Conservation (phyloP, 805 yeast genomes). For the Metschnikowia similis region DNA sequence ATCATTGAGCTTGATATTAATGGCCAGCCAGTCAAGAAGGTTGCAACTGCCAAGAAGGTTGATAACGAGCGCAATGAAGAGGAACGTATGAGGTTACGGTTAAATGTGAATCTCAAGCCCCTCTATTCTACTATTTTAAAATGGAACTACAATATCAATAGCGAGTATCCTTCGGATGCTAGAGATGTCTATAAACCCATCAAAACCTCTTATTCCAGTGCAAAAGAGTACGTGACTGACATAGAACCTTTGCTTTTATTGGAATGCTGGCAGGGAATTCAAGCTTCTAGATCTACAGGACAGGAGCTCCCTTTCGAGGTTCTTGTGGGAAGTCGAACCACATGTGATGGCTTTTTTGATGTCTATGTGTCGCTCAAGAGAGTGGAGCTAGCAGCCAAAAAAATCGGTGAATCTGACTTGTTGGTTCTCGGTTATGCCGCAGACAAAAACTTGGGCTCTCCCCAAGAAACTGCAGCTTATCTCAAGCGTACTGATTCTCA, state of each 20-base stretch:
- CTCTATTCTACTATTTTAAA: conserved; percentile 62
- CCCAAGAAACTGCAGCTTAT: conserved; percentile 20
- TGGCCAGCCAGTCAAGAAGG: conserved; percentile 34
- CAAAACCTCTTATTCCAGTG: conserved; percentile 51
- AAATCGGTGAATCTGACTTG: conserved; percentile 71
- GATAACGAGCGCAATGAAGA: conserved; percentile 50
- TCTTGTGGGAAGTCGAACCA: conserved; percentile 72
- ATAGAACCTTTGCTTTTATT: conserved; percentile 79
- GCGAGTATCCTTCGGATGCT: conserved; percentile 58
- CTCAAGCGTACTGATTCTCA: conserved; percentile 27
- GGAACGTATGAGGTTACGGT: conserved; percentile 71
- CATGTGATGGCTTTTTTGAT: conserved; percentile 84
- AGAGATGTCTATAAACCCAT: conserved; percentile 42
- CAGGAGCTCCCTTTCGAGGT: conserved; percentile 60
- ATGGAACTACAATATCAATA: conserved; percentile 67
- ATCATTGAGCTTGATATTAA: conserved; percentile 41
- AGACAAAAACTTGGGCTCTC: conserved; percentile 15
- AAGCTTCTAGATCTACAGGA: conserved; percentile 62
- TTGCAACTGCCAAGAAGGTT: conserved; percentile 25
- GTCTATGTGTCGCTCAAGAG: conserved; percentile 70
- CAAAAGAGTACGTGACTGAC: conserved; percentile 60
- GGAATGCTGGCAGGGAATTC: conserved; percentile 93
- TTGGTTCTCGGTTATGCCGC: conserved; percentile 49
- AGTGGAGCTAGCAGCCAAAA: conserved; percentile 45
- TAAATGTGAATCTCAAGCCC: conserved; percentile 74